These are phyloP conservation scores for Mycena epipterygia DNA, from an alignment of 768 basidiomycete species.

Conservation along the genomic window DNA sequence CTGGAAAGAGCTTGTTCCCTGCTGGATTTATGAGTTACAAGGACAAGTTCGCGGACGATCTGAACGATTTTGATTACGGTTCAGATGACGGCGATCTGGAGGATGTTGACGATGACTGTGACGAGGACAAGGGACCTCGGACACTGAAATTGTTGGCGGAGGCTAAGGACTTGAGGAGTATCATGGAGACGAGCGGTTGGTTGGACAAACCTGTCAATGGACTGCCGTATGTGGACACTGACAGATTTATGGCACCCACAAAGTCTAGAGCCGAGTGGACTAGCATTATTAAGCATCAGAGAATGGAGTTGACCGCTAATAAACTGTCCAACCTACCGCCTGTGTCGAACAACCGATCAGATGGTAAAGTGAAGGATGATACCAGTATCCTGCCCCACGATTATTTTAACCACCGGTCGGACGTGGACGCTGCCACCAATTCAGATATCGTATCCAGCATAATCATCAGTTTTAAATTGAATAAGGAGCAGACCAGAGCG, in stretches of 20 bases:
- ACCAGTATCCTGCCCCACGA: background rate
- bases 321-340: background rate
- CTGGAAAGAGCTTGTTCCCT: slow-evolving; percentile 40
- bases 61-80: slow-evolving; percentile 9
- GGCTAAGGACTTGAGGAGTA: too few species aligned
- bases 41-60: background rate
- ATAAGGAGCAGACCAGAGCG: slow-evolving; percentile 25
- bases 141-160: background rate
- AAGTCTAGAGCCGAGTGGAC: background rate
- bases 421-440: background rate
- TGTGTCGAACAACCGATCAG: background rate
- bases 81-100: slow-evolving; percentile 9
- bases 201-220: too few species aligned
- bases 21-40: slow-evolving; percentile 18
- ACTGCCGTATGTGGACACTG: background rate
- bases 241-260: slow-evolving; percentile 8
- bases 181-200: too few species aligned
- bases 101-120: background rate
- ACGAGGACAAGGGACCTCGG: background rate
- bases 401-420: slow-evolving; percentile 37
- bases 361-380: background rate
- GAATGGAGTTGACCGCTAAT: background rate
- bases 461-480: background rate
- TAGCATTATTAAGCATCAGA: background rate
- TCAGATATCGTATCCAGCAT: slow-evolving; percentile 4